These are phyloP conservation scores for Irineochytrium annulatum DNA, from an alignment of 192 early-diverging fungal species.

Conservation along the genomic window DNA sequence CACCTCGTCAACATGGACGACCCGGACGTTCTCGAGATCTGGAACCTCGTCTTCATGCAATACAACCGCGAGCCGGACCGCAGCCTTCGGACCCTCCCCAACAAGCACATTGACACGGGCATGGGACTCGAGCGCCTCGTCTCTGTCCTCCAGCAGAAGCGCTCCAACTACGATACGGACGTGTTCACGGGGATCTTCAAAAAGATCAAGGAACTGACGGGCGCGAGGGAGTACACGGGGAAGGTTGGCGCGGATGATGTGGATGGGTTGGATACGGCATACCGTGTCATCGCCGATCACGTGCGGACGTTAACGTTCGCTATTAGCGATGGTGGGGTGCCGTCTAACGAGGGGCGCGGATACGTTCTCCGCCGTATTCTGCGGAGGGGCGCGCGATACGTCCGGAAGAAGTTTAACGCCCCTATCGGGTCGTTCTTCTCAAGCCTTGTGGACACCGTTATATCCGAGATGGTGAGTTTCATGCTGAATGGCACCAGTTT, in stretches of 20 bases:
- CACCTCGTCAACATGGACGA: constrained; percentile 94
- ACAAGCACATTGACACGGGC: constrained; percentile 97
- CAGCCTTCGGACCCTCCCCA: constrained; percentile 80
- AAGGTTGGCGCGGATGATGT: constrained; percentile 83
- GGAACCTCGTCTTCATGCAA: constrained; percentile 99
- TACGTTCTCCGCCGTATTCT: constrained; percentile 96
- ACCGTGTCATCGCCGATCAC: constrained; percentile 98
- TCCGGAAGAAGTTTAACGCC: constrained; percentile 84
- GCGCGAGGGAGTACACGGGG: constrained; percentile 79
- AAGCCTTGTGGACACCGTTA: constrained; percentile 84
- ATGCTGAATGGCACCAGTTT: too few relatives aligned
- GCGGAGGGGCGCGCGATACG: constrained; percentile 90
- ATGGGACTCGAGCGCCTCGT: constrained; percentile 95
- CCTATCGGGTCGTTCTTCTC: constrained; percentile 93
- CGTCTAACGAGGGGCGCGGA: constrained; percentile 96
- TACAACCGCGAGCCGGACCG: constrained; percentile 95
- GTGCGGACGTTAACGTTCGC: constrained; percentile 93
- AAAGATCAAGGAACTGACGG: constrained; percentile 81
- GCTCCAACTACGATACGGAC: constrained; percentile 98
- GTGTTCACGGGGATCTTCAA: constrained; percentile 79
- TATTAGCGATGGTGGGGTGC: constrained; percentile 93
- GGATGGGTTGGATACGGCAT: constrained; percentile 96
- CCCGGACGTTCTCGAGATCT: constrained; percentile 96
- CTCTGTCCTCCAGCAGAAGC: constrained; percentile 88
- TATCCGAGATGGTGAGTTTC: constrained; percentile 75